These are phyloP conservation scores for Fagopyrum esculentum DNA, from an alignment of 148 eudicot species.

Conservation along the genomic window DNA sequence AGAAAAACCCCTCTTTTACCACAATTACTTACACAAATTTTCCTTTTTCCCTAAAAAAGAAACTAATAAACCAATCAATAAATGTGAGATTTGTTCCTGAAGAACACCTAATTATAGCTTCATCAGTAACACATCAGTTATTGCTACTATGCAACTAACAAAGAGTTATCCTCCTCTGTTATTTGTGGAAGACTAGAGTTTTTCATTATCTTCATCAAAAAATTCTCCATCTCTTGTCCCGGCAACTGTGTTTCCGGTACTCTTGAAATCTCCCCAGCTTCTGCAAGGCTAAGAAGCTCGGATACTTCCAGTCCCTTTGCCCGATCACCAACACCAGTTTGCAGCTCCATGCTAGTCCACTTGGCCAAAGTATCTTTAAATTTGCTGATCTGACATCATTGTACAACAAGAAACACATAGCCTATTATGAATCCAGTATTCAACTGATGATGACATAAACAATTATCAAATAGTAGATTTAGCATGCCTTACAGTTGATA, in stretches of 20 bases:
- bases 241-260: background rate
- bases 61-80: background rate
- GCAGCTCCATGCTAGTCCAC: constrained; percentile 36
- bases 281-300: constrained; percentile 53
- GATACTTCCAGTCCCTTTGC: constrained; percentile 78
- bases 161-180: background rate
- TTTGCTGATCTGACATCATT: constrained; percentile 61
- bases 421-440: background rate
- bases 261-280: constrained; percentile 43
- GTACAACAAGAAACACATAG: background rate
- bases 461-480: background rate
- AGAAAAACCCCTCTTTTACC: background rate
- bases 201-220: constrained; percentile 23
- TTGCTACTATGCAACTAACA: background rate
- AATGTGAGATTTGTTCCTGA: background rate
- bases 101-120: background rate
- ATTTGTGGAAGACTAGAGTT: background rate
- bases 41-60: background rate
- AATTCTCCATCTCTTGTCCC: constrained; percentile 25
- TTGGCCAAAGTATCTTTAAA: constrained; percentile 76
- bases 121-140: background rate
- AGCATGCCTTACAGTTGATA: constrained; percentile 24
- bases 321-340: constrained; percentile 29
- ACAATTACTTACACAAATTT: background rate
- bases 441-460: background rate